Base-by-base conservation (phyloP, 345 rosid genomes). In the Dipteronia sinensis region DNA sequence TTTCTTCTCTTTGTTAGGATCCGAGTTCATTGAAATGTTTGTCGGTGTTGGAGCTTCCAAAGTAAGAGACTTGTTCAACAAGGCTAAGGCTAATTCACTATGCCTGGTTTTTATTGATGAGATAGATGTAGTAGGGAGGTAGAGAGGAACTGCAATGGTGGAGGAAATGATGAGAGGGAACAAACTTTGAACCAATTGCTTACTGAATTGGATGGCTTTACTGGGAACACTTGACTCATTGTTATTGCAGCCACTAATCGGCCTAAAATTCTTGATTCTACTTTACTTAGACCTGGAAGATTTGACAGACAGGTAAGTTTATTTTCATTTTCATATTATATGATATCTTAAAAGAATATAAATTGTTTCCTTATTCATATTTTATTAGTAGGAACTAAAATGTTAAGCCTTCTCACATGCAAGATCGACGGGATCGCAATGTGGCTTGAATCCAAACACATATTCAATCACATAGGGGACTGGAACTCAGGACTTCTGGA, bases 251-350 rank as follows among this genome's bases (percentile, higher is more conserved):
- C 92, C 2, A 91, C 95, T 6, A 93, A 91, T 69, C 85, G 93
- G n/a, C 94, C 93, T 2, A 92, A 90, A 69, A 89, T 90, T 81
- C 94, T 93, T 20, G 93, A 93, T 81, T 72, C 93, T 75, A 92
- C 96, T 80, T 80, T 93, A 83, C 90, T 90, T 27, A 82, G 98
- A 76, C 93, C 93, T 1, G 92, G 95, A 78, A 90, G 95, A 79
- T 93, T 93, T 69, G 95, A 91, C 69, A 86, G 95, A 66, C 91
- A 86, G 93, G 97, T 92, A n/a, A n/a, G n/a, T n/a, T n/a, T n/a
- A n/a, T n/a, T n/a, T n/a, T n/a, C n/a, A n/a, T n/a, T n/a, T n/a
- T n/a, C n/a, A n/a, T n/a, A n/a, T n/a, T n/a, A n/a, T n/a, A n/a
- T n/a, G n/a, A n/a, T n/a, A n/a, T n/a, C n/a, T n/a, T n/a, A n/a